phyloP scores from a whole-genome alignment of 106 monocot species.

The Acorus gramineus region DNA sequence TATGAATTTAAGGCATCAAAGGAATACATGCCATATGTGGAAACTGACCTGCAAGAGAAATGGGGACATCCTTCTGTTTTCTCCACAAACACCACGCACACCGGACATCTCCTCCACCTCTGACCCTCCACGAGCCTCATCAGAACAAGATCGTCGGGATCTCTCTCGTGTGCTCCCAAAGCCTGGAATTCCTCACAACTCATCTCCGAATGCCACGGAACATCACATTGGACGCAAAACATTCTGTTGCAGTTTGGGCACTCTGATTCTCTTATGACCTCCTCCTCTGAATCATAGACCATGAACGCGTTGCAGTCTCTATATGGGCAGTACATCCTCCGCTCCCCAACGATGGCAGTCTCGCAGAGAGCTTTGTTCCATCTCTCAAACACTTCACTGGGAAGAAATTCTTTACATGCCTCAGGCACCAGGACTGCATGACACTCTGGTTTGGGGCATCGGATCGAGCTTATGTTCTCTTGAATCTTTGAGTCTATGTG shows the following conservation, averaged over 20 bases:
- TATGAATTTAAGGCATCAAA: no score
- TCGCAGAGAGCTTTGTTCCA: constrained; percentile 2
- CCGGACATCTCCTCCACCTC: constrained; percentile 5
- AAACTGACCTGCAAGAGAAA: no score
- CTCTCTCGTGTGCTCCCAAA: background rate
- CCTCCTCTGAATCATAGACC: background rate
- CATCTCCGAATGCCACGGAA: background rate
- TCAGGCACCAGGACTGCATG: background rate
- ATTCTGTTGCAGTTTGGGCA: constrained; percentile 2
- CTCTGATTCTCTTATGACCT: background rate
- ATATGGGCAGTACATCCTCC: constrained; percentile 2
- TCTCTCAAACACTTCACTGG: constrained; percentile 2
- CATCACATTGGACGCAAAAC: background rate
- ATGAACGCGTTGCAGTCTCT: constrained; percentile 3
- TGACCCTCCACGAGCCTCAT: background rate
- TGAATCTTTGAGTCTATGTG: constrained; percentile 3
- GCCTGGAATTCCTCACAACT: background rate
- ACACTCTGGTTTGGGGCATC: background rate
- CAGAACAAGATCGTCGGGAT: background rate
- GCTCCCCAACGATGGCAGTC: background rate
- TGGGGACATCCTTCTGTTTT: background rate
- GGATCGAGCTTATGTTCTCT: constrained; percentile 1
- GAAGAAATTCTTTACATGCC: background rate
- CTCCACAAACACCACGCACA: constrained; percentile 1
- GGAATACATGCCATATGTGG: no score